Evolutionary conservation across 495 filamentous ascomycete species (phyloP), one percentile per base, ranked within the genome.

Genomic region (Aspergillus cristatus): DNA sequence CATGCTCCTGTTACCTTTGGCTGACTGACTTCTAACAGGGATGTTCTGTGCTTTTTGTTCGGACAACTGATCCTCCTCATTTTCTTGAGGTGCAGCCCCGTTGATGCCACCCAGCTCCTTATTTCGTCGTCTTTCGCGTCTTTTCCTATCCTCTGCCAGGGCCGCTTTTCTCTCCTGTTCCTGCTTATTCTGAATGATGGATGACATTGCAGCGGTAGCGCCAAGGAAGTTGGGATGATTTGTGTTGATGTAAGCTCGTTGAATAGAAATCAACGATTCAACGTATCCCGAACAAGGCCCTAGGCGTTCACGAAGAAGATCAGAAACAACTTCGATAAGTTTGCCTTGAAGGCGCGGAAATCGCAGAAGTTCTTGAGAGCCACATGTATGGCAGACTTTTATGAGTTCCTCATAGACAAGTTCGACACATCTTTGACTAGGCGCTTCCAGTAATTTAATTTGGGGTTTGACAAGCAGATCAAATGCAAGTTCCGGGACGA

Each of bases 181-280:
- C 53, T 96, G 86, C 58, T 88, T 93, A 51, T 81, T 86, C 50
- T 80, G 82, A 26, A 99, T 90, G 34, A 97, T 90, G 7, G 88
- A 83, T 38, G 84, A 86, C 91, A 99, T 99, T 17, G 91, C 91
- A n/a, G 87, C 89, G 6, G 91, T 90, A 8, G 91, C 91, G 30
- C 91, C 93, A 14, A 96, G 75, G 68, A 99, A 99, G 51, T 99
- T 99, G 22, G 91, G 91, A 49, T 99, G 91, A 55, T 99, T 99
- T 28, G 91, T 99, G 62, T 99, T 99, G 60, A 99, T 96, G 58
- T 99, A 99, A 12, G 91, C 91, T 41, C 91, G 75, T 62, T 99
- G 91, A 22, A 99, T 99, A 8, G 90, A 80, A 29, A 97, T 99
- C 28, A 99, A 72, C 15, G 87, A 95, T 54, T 94, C 91, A 4